These are phyloP conservation scores for Syzygium oleosum DNA, from an alignment of 345 rosid genomes.

Conservation along the genomic window DNA sequence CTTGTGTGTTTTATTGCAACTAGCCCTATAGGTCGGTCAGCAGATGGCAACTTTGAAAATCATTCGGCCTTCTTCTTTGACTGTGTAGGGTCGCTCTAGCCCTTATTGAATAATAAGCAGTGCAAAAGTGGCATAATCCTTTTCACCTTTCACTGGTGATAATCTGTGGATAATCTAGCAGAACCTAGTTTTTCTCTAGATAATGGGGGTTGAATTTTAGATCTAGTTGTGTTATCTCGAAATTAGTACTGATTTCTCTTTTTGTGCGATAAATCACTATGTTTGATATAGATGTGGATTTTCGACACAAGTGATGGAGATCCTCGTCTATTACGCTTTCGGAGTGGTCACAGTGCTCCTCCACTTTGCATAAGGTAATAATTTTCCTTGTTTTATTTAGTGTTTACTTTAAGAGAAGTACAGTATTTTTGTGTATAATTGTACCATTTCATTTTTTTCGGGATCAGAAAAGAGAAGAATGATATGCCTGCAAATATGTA, in stretches of 20 bases:
- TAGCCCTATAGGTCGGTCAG: neutral
- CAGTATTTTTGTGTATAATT: neutral
- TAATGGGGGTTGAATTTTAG: neutral
- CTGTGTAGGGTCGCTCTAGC: neutral
- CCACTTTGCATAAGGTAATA: slow-evolving; percentile 85
- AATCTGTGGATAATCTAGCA: neutral
- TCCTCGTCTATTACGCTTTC: slow-evolving; percentile 92
- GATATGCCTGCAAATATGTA: neutral
- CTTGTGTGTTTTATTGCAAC: neutral
- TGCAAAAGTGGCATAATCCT: neutral
- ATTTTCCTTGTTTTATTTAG: neutral
- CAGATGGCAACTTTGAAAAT: neutral
- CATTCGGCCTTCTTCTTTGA: neutral
- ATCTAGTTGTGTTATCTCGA: neutral
- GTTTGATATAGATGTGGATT: slow-evolving; percentile 74
- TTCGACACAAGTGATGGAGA: slow-evolving; percentile 92
- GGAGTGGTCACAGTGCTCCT: slow-evolving; percentile 98
- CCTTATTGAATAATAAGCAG: neutral
- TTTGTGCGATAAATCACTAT: neutral
- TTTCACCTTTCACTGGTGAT: neutral
- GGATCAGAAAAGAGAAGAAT: neutral
- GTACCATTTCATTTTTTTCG: neutral
- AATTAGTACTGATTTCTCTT: neutral
- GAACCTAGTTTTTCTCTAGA: neutral
- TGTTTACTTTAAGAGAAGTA: neutral